Evolutionary conservation across 106 monocot genomes (phyloP).

Genomic region (Ottelia alismoides): DNA sequence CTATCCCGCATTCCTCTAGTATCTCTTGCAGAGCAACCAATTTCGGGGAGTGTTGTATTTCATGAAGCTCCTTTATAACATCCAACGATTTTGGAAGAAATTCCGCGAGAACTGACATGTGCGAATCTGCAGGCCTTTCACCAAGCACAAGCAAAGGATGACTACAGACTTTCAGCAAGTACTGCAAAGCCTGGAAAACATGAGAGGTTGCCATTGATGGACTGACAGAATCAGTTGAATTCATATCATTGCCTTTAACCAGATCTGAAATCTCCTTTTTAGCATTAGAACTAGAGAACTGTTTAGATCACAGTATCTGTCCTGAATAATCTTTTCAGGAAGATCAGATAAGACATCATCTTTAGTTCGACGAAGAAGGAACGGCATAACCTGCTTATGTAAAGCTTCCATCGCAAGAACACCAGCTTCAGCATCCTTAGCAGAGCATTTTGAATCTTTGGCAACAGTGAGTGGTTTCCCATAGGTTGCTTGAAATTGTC

Average conservation of each 20-base stretch:
- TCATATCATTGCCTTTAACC: constrained; percentile 30
- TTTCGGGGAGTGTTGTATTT: constrained; percentile 80
- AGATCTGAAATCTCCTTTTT: constrained; percentile 66
- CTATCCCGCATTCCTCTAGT: constrained; percentile 89
- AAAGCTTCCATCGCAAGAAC: constrained; percentile 96
- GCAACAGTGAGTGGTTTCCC: constrained; percentile 83
- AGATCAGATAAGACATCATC: constrained; percentile 95
- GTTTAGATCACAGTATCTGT: constrained; percentile 90
- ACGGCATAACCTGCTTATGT: constrained; percentile 99
- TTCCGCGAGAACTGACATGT: constrained; percentile 32
- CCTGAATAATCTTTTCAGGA: constrained; percentile 97
- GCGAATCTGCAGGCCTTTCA: constrained; percentile 42
- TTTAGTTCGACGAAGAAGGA: constrained; percentile 90
- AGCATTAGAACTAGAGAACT: constrained; percentile 60
- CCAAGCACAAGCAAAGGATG: constrained; percentile 93
- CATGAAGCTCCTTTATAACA: constrained; percentile 53
- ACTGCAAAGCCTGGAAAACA: constrained; percentile 95
- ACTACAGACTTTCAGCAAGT: constrained; percentile 83
- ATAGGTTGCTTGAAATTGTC: constrained; percentile 91
- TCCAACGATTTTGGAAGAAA: constrained; percentile 35
- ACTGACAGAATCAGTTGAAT: constrained; percentile 11
- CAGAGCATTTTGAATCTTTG: constrained; percentile 90
- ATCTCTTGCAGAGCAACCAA: constrained; percentile 93
- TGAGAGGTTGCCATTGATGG: constrained; percentile 62
- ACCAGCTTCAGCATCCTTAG: constrained; percentile 98